These are phyloP conservation scores for Chlorella variabilis DNA, from an alignment of 163 green algal species.

Conservation along the genomic window DNA sequence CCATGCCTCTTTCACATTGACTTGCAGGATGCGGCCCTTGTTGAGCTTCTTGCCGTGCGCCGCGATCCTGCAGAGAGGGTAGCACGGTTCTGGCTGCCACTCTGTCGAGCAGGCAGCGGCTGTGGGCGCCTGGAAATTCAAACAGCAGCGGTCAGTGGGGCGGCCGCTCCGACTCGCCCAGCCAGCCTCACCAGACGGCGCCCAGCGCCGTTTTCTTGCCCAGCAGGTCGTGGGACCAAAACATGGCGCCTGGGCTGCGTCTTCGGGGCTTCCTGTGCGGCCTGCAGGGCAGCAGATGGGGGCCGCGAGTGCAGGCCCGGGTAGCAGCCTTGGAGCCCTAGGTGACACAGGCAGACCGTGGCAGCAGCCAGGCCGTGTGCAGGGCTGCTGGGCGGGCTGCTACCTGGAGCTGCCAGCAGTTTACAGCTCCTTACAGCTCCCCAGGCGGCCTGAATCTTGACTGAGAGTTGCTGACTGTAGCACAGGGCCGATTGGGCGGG, in stretches of 20 bases:
- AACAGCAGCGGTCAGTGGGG: background rate
- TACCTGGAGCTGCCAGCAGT: too few relatives aligned
- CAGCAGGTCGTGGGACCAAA: conserved; percentile 81
- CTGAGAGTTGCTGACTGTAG: too few relatives aligned
- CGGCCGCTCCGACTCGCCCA: background rate
- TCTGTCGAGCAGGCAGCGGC: background rate
- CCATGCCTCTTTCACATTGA: conserved; percentile 77
- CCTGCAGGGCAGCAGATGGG: background rate
- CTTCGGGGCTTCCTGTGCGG: background rate
- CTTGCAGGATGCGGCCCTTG: conserved; percentile 69
- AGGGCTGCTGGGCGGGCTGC: too few relatives aligned
- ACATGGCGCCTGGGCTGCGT: conserved; percentile 57
- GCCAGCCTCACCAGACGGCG: conserved; percentile 70
- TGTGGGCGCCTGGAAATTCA: background rate
- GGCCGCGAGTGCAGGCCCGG: too few relatives aligned
- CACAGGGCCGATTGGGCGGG: too few relatives aligned
- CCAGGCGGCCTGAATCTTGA: too few relatives aligned
- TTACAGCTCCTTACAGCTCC: too few relatives aligned
- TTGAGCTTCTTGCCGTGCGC: conserved; percentile 82
- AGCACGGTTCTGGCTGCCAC: too few relatives aligned
- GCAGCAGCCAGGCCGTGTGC: too few relatives aligned
- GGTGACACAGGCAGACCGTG: too few relatives aligned
- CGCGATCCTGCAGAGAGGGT: conserved; percentile 64
- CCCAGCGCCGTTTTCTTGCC: conserved; percentile 70
- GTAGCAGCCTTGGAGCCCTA: too few relatives aligned